phyloP scores from a whole-genome alignment of 768 basidiomycete species.

The Tylopilus sp. region DNA sequence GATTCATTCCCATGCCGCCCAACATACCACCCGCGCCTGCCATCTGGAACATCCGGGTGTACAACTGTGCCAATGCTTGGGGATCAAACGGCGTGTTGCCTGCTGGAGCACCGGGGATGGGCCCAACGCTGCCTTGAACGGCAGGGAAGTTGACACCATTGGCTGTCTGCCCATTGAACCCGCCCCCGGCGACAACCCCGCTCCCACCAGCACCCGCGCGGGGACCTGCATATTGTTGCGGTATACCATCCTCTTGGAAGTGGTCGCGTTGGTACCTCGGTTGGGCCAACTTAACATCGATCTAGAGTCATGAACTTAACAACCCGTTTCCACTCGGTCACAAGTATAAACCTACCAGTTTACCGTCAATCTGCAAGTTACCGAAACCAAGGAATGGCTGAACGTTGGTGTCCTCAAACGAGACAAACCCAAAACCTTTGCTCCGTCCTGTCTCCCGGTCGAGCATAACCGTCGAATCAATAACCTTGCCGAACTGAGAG shows the following conservation, averaged over 20 bases:
- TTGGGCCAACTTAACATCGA: slow-evolving; percentile 96
- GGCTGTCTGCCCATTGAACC: slow-evolving; percentile 34
- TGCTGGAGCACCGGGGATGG: slow-evolving; percentile 29
- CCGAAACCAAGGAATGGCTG: slow-evolving; percentile 86
- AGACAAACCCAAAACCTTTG: slow-evolving; percentile 98
- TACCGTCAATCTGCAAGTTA: slow-evolving; percentile 91
- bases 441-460: slow-evolving; percentile 93
- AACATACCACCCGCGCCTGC: slow-evolving; percentile 52
- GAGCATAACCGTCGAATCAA: slow-evolving; percentile 98
- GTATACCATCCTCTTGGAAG: slow-evolving; percentile 44
- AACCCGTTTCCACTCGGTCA: not conserved
- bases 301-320: slow-evolving; percentile 43
- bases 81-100: slow-evolving; percentile 81
- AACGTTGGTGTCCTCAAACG: slow-evolving; percentile 89
- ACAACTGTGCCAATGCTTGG: slow-evolving; percentile 86
- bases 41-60: slow-evolving; percentile 94
- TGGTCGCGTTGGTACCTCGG: slow-evolving; percentile 80
- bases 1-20: slow-evolving; percentile 41
- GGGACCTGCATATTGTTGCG: slow-evolving; percentile 15
- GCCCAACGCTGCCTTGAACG: slow-evolving; percentile 21
- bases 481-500: slow-evolving; percentile 90
- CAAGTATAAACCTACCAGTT: slow-evolving; percentile 59
- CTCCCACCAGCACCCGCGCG: slow-evolving; percentile 7
- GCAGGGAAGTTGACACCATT: slow-evolving; percentile 34
- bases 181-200: slow-evolving; percentile 14